Percentiles rank a stretch among this genome's conserved stretches.
These are phyloP conservation scores for Candida sanyaensis DNA, from an alignment of 1,139 yeast species.

Conservation along the genomic window DNA sequence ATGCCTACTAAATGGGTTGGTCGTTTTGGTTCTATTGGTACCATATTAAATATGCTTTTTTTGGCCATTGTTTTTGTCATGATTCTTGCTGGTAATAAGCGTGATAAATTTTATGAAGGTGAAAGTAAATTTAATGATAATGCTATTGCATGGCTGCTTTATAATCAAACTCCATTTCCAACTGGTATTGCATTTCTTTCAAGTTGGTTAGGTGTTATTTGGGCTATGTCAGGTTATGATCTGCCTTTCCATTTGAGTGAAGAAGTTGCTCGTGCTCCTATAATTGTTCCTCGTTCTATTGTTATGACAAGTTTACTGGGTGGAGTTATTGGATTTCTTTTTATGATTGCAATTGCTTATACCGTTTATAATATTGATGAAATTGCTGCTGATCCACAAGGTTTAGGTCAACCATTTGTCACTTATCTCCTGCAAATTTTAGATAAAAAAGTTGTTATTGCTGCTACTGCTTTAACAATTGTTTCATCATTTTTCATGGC, in stretches of 20 bases:
- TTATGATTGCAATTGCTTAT: slow-evolving; percentile 67
- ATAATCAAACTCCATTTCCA: slow-evolving; percentile 69
- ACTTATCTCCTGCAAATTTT: slow-evolving; percentile 57
- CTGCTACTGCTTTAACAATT: slow-evolving; percentile 61
- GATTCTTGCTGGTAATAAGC: slow-evolving; percentile 56
- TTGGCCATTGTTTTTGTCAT: slow-evolving; percentile 57
- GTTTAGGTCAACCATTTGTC: slow-evolving; percentile 69
- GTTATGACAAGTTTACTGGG: slow-evolving; percentile 64
- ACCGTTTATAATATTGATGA: slow-evolving; percentile 55
- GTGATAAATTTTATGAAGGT: slow-evolving; percentile 29
- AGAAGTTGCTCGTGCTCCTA: slow-evolving; percentile 67
- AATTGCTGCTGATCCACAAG: slow-evolving; percentile 52
- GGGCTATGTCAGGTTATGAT: slow-evolving; percentile 80
- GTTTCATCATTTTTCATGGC: slow-evolving; percentile 69
- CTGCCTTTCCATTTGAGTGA: slow-evolving; percentile 75
- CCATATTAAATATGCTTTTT: slow-evolving; percentile 51
- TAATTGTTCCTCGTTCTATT: slow-evolving; percentile 68
- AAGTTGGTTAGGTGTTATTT: slow-evolving; percentile 66
- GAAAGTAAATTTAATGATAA: slow-evolving; percentile 53
- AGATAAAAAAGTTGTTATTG: slow-evolving; percentile 44
- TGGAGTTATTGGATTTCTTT: slow-evolving; percentile 61
- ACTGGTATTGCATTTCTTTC: slow-evolving; percentile 61
- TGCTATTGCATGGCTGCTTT: slow-evolving; percentile 55
- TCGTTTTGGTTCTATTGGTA: slow-evolving; percentile 54
- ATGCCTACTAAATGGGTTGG: slow-evolving; percentile 60